Evolutionary conservation across 495 filamentous ascomycete species (phyloP), one percentile per base, ranked within the genome.

Genomic region (Letharia columbiana): DNA sequence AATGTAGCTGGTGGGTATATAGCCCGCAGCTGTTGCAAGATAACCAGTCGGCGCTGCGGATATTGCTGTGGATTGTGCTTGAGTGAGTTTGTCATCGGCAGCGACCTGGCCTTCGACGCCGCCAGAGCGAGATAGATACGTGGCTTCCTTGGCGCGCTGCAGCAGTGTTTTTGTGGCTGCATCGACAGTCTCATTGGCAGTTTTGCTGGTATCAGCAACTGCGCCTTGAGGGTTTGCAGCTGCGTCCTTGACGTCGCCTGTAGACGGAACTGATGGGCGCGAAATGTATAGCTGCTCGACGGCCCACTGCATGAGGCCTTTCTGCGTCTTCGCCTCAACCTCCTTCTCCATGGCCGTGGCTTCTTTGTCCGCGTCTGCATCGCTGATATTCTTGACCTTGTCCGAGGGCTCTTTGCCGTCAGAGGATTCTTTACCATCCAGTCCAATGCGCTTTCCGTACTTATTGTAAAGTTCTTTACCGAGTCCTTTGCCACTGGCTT

Each of bases 251-350:
- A 41, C 44, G 56, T 45, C 64, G n/a, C 28, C n/a, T 15, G 64
- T 45, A 7, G 64, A 33, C 13, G 64, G 64, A 17, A 44, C 20
- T 13, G 59, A 56, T 7, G 58, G 58, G 3, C 57, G 64, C 1
- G 64, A 45, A 37, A 66, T 61, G 37, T 66, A 66, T 3, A 74
- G 72, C 65, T 76, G 73, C 47, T 76, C 69, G n/a, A 71, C 70
- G 7, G 71, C 73, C 61, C 60, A 74, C 69, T 63, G 63, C 66
- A 73, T 76, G 72, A 73, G 70, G 65, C 72, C 77, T 73, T 86
- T 84, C 65, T 84, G 77, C 7, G 85, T 81, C 76, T 83, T 82
- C 49, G 74, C 77, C 73, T 75, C 71, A 52, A 73, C 72, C 74
- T 81, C 64, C 64, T 76, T 77, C 44, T 81, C 73, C 52, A 80